phyloP scores from a whole-genome alignment of 2,329 filamentous ascomycete genomes.

The Pseudogymnoascus sp. region DNA sequence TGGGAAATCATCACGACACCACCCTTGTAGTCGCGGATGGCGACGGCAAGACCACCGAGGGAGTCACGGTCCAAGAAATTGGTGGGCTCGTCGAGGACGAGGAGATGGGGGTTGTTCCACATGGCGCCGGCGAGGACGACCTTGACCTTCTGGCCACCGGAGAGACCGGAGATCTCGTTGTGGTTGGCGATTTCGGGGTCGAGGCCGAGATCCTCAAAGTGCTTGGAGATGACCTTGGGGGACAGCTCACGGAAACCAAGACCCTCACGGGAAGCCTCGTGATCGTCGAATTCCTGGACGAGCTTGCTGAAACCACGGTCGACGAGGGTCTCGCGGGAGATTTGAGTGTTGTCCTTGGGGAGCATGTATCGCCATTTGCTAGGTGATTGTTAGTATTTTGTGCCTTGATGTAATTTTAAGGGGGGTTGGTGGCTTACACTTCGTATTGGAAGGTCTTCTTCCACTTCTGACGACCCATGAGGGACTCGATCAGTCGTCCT shows the following conservation, averaged over 20 bases:
- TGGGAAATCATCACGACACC: conserved; percentile 99
- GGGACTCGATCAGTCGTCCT: conserved; percentile 66
- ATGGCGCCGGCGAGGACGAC: conserved; percentile 92
- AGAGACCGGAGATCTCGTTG: conserved; percentile 93
- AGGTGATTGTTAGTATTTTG: conserved; percentile 25
- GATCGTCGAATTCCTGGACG: conserved; percentile 96
- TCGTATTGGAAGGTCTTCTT: conserved; percentile 99
- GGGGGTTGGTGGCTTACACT: conserved; percentile 49
- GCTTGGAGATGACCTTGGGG: conserved; percentile 89
- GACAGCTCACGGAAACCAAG: conserved; percentile 91
- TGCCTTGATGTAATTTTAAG: too few species aligned
- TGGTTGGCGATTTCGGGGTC: conserved; percentile 98
- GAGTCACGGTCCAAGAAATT: conserved; percentile 99
- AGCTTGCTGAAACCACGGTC: conserved; percentile 86
- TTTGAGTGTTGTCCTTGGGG: conserved; percentile 86
- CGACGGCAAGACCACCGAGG: conserved; percentile 90
- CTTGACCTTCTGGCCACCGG: conserved; percentile 97
- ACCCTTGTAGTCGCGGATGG: conserved; percentile 95
- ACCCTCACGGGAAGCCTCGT: conserved; percentile 97
- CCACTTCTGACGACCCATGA: conserved; percentile 95
- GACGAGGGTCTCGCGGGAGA: conserved; percentile 84
- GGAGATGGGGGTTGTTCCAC: conserved; percentile 98
- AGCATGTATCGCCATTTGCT: conserved; percentile 83
- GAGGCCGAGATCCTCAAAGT: conserved; percentile 93
- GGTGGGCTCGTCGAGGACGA: conserved; percentile 96